A percentile compares a stretch with the other conserved stretches of the same genome.
Evolutionary conservation across 495 filamentous ascomycete species (phyloP).

Genomic region (Aspergillus ellipticus): DNA sequence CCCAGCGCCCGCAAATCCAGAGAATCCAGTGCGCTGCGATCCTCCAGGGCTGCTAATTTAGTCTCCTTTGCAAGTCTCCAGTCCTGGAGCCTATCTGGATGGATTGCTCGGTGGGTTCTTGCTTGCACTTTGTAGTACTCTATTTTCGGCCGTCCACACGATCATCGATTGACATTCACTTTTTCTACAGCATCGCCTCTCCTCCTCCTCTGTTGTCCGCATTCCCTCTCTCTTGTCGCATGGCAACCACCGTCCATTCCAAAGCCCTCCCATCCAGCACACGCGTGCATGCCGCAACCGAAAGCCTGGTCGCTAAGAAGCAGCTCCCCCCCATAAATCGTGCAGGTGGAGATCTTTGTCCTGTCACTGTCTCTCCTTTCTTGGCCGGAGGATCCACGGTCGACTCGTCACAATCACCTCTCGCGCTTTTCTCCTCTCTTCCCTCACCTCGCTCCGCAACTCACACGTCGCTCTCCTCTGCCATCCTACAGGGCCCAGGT

Average conservation of each 20-base stretch:
- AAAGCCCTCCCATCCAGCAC: background rate
- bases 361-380: conserved; percentile 17
- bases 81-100: background rate
- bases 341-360: conserved; percentile 15
- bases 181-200: too few species aligned
- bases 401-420: conserved; percentile 32
- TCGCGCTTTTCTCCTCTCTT: conserved; percentile 19
- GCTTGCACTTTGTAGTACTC: too few species aligned
- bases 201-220: background rate
- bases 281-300: background rate
- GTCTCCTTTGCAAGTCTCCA: background rate
- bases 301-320: background rate
- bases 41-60: background rate
- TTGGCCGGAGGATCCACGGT: conserved; percentile 17
- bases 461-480: background rate
- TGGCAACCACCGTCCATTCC: conserved; percentile 8
- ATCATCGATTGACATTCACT: too few species aligned
- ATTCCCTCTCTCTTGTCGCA: conserved; percentile 4
- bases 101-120: too few species aligned
- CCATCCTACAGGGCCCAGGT: background rate
- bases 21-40: background rate
- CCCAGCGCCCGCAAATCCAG: too few species aligned
- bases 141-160: background rate
- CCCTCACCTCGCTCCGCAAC: conserved; percentile 13
- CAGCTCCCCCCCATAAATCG: conserved; percentile 3